Base-by-base conservation (phyloP, 495 filamentous ascomycete genomes). In the Mytilinidion resinicola region DNA sequence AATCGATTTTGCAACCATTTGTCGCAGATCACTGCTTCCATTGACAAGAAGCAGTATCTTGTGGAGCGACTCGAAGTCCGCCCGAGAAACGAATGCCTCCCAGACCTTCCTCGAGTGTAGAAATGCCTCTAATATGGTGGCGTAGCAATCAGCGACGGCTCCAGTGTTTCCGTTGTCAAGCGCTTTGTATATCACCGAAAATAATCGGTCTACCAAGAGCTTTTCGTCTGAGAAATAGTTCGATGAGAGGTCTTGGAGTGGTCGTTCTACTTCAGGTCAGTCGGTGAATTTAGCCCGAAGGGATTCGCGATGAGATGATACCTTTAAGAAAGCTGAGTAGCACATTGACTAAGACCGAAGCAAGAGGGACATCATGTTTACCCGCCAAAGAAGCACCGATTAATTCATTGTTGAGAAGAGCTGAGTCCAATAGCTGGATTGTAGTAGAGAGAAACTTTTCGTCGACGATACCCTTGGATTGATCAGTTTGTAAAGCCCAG, bases 81-180 rank as follows among this genome's bases (percentile, higher is more conserved):
- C 54, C 20, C 72, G 67, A 10, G 71, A 65, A 20, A 77, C 79
- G 59, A 90, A 81, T 4, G 74, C 72, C 3, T 66, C 56, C 86
- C 87, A 89, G 60, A 90, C 79, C 0, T 63, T 55, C 10, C 69
- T 58, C 52, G 81, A 86, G 46, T 82, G 76, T 11, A 83, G 70
- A 42, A 85, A 88, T 14, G 77, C 81, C 67, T 89, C 82, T 0
- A 90, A 71, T 3, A 91, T 72, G 11, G 82, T 74, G 12, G 81
- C 79, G 51, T 90, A 85, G 30, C 78, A 79, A 41, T 78, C 65
- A 46, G 74, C 67, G 4, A 82, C 61, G 67, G 82, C 64, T 19
- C 4, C 12, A n/a, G 55, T 3, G 25, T 44, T 14, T 21, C 46
- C 21, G 7, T 44, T 42, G 19, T 30, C 25, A 20, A 64, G 38